Base-by-base conservation (phyloP, 495 filamentous ascomycete genomes). In the Lasiosphaeria ovina region DNA sequence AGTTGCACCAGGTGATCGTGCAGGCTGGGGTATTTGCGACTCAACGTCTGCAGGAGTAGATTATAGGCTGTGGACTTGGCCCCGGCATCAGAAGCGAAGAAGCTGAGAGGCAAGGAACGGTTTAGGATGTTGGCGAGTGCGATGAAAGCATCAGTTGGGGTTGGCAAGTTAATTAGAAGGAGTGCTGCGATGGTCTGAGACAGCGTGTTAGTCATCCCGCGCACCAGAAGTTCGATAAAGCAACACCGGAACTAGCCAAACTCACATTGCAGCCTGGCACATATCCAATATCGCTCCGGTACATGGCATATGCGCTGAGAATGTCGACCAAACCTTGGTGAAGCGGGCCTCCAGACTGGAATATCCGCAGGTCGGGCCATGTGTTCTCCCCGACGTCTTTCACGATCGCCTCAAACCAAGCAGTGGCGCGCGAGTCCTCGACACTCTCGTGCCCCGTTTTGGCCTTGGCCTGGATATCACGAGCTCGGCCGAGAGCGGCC, bases 241-340 rank as follows among this genome's bases (percentile, higher is more conserved):
- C 58, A 33, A 16, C 11, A 17, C n/a, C 6, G 24, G 17, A 12
- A 48, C 5, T 11, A n/a, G 5, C 6, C 7, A 17, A 38, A 76
- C 85, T 80, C 72, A 90, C 87, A 72, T 96, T 92, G 63, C 90
- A 90, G 58, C 93, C 92, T 57, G 85, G 83, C 55, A 93, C 83
- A 63, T 96, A 97, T 62, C 93, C 93, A 61, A 98, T 90, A 72
- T 98, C 94, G 62, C 86, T 88, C 60, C 94, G 85, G 74, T 98
- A 98, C 90, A 95, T 92, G 47, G 86, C 84, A 71, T 97, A 97
- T 6, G 94, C 94, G 62, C 87, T 83, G 53, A 97, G 78, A 3
- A 98, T 87, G 73, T 98, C 89, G 32, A 89, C 73, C 11, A 98
- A 78, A 36, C 82, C 84, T 40, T 85, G 77, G 62, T 94, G 85